Evolutionary conservation across 2,329 filamentous ascomycete genomes (phyloP).

Genomic region (Colletotrichum eremochloae): DNA sequence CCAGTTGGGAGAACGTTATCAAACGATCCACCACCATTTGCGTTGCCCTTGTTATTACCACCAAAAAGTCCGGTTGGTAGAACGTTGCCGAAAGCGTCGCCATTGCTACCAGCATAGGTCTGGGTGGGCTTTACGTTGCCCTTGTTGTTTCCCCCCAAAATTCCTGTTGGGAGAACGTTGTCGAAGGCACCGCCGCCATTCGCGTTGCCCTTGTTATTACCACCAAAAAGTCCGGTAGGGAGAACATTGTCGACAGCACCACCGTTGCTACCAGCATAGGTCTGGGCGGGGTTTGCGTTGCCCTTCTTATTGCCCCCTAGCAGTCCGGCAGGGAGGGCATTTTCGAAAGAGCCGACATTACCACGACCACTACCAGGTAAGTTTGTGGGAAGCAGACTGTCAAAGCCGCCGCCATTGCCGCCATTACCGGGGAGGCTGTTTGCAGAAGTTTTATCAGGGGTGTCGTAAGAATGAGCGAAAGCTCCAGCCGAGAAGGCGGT

Average conservation of each 20-base stretch:
- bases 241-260: conserved; percentile 1
- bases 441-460: background rate
- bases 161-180: too few species aligned
- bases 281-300: background rate
- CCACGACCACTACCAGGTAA: background rate
- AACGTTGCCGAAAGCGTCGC: too few species aligned
- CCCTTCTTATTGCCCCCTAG: background rate
- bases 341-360: background rate
- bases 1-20: too few species aligned
- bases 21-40: too few species aligned
- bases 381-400: background rate
- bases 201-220: background rate
- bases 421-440: background rate
- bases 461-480: background rate
- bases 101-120: too few species aligned
- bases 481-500: conserved; percentile 16
- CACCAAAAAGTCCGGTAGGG: background rate
- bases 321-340: background rate
- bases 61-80: too few species aligned
- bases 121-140: too few species aligned
- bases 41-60: too few species aligned
- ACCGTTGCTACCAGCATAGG: background rate
- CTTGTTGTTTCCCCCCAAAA: too few species aligned
- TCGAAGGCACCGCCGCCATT: too few species aligned
- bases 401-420: background rate